Percentiles rank a stretch among this genome's conserved stretches.
Evolutionary conservation across 2,329 filamentous ascomycete genomes (phyloP).

Genomic region (Xylariaceae sp.): DNA sequence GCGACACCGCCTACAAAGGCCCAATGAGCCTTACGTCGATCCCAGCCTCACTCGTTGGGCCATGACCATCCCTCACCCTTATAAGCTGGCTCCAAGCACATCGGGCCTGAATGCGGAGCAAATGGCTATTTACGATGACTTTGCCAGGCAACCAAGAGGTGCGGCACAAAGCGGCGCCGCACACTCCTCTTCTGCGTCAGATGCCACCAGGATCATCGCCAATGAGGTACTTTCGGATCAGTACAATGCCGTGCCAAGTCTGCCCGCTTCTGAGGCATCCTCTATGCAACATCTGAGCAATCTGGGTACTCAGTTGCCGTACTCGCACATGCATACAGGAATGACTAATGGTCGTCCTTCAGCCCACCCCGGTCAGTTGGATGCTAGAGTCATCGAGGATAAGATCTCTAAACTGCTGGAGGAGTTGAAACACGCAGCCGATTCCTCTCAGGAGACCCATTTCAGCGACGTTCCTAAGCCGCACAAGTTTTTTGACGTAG

Average conservation of each 20-base stretch:
- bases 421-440: slow-evolving; percentile 51
- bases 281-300: slow-evolving; percentile 49
- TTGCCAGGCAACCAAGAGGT: slow-evolving; percentile 75
- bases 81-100: slow-evolving; percentile 68
- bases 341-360: slow-evolving; percentile 49
- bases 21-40: slow-evolving; percentile 81
- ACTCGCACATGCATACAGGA: slow-evolving; percentile 47
- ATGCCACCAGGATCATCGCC: slow-evolving; percentile 55
- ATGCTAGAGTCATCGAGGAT: slow-evolving; percentile 48
- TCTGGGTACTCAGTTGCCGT: slow-evolving; percentile 49
- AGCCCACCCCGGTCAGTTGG: slow-evolving; percentile 41
- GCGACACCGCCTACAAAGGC: slow-evolving; percentile 66
- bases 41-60: slow-evolving; percentile 82
- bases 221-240: slow-evolving; percentile 61
- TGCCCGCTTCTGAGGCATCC: slow-evolving; percentile 57
- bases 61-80: slow-evolving; percentile 88
- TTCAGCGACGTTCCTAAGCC: slow-evolving; percentile 54
- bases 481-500: slow-evolving; percentile 55
- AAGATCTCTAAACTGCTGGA: slow-evolving; percentile 53
- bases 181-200: slow-evolving; percentile 54
- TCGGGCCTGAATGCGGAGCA: slow-evolving; percentile 82
- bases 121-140: slow-evolving; percentile 94
- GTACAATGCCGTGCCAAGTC: slow-evolving; percentile 50
- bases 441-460: slow-evolving; percentile 53
- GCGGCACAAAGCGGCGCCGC: slow-evolving; percentile 49